Base-by-base conservation (phyloP, 2,329 filamentous ascomycete genomes). In the Cladosporium sphaerospermum region DNA sequence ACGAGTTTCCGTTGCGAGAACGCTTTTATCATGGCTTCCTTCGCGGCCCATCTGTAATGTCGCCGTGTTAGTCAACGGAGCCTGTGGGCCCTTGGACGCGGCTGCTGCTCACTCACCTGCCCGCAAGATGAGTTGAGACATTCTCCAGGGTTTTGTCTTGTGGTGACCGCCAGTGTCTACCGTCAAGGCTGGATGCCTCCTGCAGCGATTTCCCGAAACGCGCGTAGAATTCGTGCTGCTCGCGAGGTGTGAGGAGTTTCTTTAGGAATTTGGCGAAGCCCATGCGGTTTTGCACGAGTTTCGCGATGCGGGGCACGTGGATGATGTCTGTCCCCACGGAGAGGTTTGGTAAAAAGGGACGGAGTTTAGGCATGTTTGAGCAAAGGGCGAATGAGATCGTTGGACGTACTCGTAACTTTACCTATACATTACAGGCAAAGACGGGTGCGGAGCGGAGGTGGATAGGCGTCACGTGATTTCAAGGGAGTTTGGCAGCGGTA, bases 281-380 rank as follows among this genome's bases (percentile, higher is more conserved):
- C 4, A 28, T 36, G 9, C 36, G 37, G 33, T 23, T 41, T 3
- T 36, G 19, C 49, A 92, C 68, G 48, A 90, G 74, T 16, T 69
- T 67, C 56, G 75, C 71, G 55, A 95, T 82, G 52, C 89, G 83
- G 0, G 77, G 70, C 54, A 89, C 78, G 54, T 78, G 77, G 68
- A 88, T 89, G 53, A 95, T 85, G 66, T 95, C 90, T 45, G 82
- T 92, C 54, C 90, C 90, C 49, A 95, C 73, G 45, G 78, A 77
- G 11, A 92, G 65, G 11, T 34, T 16, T 1, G 82, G 75, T n/a
- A 82, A 75, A 61, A 91, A 89, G 0, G 73, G 71, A 39, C 72
- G 69, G 18, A 18, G 31, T 8, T 64, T 67, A 53, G 73, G 67
- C 74, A 76, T 76, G 10, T 11, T 36, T 36, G 34, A 5, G 23